Conservation (phyloP, 1,284 basidiomycete species). For the Pseudozyma flocculosa region DNA sequence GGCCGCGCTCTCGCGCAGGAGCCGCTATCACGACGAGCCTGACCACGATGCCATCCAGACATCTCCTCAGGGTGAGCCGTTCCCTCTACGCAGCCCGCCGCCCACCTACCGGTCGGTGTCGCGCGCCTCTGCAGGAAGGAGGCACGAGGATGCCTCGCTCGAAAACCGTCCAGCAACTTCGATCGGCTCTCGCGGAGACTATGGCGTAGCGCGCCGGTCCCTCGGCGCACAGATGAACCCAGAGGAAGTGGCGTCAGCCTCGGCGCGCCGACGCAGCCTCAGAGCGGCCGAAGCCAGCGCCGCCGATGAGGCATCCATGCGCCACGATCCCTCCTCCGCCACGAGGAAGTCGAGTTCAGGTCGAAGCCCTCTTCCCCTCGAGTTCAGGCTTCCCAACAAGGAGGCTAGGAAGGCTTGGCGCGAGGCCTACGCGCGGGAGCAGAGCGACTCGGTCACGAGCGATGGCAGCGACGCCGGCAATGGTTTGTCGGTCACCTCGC, state of each 20-base stretch:
- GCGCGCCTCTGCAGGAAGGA: conserved; percentile 2
- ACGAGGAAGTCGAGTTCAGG: conserved; percentile 4
- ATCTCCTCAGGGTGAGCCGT: background rate
- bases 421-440: conserved; percentile 15
- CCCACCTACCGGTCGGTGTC: background rate
- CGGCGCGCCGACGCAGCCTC: conserved; percentile 1
- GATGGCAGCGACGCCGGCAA: conserved; percentile 9
- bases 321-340: conserved; percentile 12
- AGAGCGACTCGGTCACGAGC: conserved; percentile 6
- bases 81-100: background rate
- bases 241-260: conserved; percentile 3
- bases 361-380: conserved; percentile 31
- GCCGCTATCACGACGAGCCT: conserved; percentile 9
- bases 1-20: conserved; percentile 11
- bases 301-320: conserved; percentile 13
- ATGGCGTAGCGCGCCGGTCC: background rate
- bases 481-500: too few species aligned
- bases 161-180: background rate
- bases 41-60: background rate
- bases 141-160: background rate
- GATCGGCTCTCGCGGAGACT: background rate
- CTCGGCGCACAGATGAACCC: background rate
- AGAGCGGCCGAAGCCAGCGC: conserved; percentile 7
- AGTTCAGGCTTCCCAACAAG: conserved; percentile 32
- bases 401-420: conserved; percentile 29